These are phyloP conservation scores for Tolypocladium pustulatum DNA, from an alignment of 2,329 filamentous ascomycete species.

Conservation along the genomic window DNA sequence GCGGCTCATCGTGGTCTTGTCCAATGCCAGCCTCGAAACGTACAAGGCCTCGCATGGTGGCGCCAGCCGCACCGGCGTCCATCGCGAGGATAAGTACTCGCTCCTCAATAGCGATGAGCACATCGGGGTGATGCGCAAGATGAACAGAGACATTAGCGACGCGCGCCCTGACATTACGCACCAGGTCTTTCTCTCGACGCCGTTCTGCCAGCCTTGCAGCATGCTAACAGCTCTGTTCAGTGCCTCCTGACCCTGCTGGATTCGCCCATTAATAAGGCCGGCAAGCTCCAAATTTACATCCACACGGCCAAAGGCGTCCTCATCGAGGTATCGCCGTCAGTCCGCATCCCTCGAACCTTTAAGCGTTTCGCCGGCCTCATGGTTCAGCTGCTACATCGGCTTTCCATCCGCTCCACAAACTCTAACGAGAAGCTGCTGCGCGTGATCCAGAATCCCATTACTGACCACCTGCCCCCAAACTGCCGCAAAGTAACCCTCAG, in stretches of 20 bases:
- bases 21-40: conserved; percentile 94
- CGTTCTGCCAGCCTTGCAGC: conserved; percentile 27
- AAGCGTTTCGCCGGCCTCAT: conserved; percentile 98
- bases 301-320: conserved; percentile 94
- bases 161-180: conserved; percentile 96
- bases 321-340: conserved; percentile 96
- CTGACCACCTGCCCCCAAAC: conserved; percentile 90
- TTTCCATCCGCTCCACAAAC: conserved; percentile 92
- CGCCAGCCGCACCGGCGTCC: conserved; percentile 49
- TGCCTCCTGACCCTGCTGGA: conserved; percentile 94
- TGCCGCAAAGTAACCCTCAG: conserved; percentile 96
- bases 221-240: conserved; percentile 43
- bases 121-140: conserved; percentile 98
- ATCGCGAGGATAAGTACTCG: conserved; percentile 90
- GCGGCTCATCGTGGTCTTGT: conserved; percentile 88
- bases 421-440: conserved; percentile 96
- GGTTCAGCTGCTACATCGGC: conserved; percentile 92
- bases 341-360: conserved; percentile 95
- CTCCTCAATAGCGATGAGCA: conserved; percentile 98
- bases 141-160: conserved; percentile 97
- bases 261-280: conserved; percentile 97
- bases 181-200: conserved; percentile 52
- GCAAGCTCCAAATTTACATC: conserved; percentile 96
- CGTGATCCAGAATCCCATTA: conserved; percentile 97
- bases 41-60: conserved; percentile 81